Conservation (phyloP, 2,329 filamentous ascomycete species). For the Trichoderma gracile region DNA sequence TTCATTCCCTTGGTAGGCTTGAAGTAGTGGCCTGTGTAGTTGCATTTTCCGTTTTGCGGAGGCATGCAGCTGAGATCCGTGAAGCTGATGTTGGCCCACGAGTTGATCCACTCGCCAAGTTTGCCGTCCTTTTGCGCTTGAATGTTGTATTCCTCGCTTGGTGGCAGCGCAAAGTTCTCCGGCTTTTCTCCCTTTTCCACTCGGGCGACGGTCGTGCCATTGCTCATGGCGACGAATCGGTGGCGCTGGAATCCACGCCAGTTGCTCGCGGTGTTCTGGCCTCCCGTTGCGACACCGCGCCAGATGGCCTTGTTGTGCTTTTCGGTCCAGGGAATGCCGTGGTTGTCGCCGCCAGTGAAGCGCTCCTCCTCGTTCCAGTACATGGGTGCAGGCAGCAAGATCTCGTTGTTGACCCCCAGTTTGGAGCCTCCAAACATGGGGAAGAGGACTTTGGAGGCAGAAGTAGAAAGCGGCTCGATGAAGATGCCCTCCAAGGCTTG, state of each 20-base stretch:
- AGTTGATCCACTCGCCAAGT: constrained; percentile 52
- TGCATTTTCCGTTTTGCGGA: constrained; percentile 43
- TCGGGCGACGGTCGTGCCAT: constrained; percentile 57
- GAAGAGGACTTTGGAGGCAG: constrained; percentile 58
- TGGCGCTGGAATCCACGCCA: constrained; percentile 76
- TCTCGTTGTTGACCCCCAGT: constrained; percentile 68
- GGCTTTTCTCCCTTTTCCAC: constrained; percentile 50
- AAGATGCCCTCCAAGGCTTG: constrained; percentile 65
- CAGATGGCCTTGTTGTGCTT: constrained; percentile 59
- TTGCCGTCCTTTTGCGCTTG: constrained; percentile 46
- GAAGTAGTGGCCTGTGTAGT: constrained; percentile 53
- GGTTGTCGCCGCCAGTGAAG: constrained; percentile 58
- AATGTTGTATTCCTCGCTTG: constrained; percentile 47
- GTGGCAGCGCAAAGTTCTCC: constrained; percentile 57
- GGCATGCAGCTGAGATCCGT: constrained; percentile 56
- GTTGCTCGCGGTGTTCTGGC: constrained; percentile 58
- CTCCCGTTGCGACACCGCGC: constrained; percentile 69
- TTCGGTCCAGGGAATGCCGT: constrained; percentile 57
- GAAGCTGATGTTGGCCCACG: constrained; percentile 54
- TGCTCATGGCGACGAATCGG: constrained; percentile 72
- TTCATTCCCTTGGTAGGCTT: constrained; percentile 42
- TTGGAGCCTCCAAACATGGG: constrained; percentile 71
- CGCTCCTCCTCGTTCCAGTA: constrained; percentile 65
- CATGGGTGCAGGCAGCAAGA: constrained; percentile 68
- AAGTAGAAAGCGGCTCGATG: constrained; percentile 59